These are phyloP conservation scores for Microascus cirrosus DNA, from an alignment of 2,329 filamentous ascomycete species.

Conservation along the genomic window DNA sequence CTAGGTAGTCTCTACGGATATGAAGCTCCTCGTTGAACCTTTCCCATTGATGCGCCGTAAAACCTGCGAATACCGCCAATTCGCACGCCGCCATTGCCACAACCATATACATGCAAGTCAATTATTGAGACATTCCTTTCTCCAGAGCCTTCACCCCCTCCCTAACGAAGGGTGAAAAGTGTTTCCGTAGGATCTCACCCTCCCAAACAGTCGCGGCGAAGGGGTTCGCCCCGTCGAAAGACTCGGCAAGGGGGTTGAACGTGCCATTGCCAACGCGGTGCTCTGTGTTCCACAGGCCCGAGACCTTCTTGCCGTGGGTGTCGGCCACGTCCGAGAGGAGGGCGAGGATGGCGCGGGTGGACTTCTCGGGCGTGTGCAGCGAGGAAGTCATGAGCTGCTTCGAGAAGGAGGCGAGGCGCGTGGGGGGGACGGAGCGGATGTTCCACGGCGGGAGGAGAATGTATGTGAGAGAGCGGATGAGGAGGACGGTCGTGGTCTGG, in stretches of 20 bases:
- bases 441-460: slow-evolving; percentile 68
- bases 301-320: slow-evolving; percentile 71
- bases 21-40: background rate
- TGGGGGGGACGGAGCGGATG: slow-evolving; percentile 63
- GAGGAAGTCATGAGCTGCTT: slow-evolving; percentile 80
- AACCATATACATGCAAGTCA: too few species aligned
- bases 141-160: slow-evolving; percentile 62
- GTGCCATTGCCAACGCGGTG: slow-evolving; percentile 85
- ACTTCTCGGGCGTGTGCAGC: slow-evolving; percentile 86
- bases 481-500: slow-evolving; percentile 84
- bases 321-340: slow-evolving; percentile 69
- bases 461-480: slow-evolving; percentile 75
- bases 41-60: background rate
- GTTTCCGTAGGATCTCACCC: slow-evolving; percentile 70
- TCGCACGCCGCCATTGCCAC: background rate
- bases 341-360: slow-evolving; percentile 65
- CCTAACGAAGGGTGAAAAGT: slow-evolving; percentile 79
- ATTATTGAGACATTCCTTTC: slow-evolving; percentile 41
- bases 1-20: background rate
- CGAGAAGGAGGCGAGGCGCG: slow-evolving; percentile 80
- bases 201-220: slow-evolving; percentile 91
- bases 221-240: slow-evolving; percentile 79
- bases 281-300: slow-evolving; percentile 86
- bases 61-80: background rate
- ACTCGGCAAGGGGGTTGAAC: slow-evolving; percentile 62